phyloP scores from a whole-genome alignment of 148 eudicot species.

The Euryodendron excelsum region DNA sequence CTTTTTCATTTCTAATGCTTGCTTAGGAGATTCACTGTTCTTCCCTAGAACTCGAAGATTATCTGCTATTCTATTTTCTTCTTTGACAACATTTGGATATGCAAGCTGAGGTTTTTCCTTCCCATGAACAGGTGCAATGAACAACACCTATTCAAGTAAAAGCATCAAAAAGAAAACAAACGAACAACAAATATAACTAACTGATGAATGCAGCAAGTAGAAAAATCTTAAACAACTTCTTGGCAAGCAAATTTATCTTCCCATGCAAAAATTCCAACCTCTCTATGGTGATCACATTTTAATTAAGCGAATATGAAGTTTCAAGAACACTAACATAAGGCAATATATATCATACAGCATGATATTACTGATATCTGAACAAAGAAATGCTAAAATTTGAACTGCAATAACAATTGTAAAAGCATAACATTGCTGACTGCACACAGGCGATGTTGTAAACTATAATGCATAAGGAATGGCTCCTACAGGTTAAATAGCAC shows the following conservation, averaged over 20 bases:
- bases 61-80: constrained; percentile 27
- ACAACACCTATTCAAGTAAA: constrained; percentile 52
- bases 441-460: no score
- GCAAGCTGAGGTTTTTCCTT: constrained; percentile 47
- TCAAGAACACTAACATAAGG: no score
- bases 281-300: no score
- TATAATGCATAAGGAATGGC: no score
- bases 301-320: no score
- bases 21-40: constrained; percentile 26
- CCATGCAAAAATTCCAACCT: neutral
- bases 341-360: no score
- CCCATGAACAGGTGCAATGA: constrained; percentile 80
- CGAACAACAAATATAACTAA: neutral
- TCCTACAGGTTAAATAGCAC: no score
- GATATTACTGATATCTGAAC: no score
- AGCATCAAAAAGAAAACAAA: neutral
- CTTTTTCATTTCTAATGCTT: constrained; percentile 35
- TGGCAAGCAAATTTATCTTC: neutral
- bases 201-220: no score
- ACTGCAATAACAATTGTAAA: no score
- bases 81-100: constrained; percentile 26
- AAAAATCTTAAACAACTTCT: neutral
- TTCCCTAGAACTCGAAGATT: constrained; percentile 27
- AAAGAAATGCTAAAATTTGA: no score
- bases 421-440: no score